Evolutionary conservation across 164 flowering plant species (phyloP), one percentile per base, ranked within the genome.

Genomic region (Vitis rupestris): DNA sequence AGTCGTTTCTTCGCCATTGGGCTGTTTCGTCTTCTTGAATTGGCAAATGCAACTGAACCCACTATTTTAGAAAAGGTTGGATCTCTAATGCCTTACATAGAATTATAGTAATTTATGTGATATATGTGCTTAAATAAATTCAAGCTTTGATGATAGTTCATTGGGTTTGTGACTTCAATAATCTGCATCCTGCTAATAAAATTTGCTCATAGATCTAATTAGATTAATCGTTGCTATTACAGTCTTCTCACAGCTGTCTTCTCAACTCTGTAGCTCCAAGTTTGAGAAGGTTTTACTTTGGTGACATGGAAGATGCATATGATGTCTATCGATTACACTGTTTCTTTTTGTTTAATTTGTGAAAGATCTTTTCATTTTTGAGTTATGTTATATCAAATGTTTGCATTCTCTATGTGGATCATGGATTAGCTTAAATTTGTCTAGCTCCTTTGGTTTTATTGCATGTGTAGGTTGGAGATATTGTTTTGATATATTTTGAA

Each of bases 1-100:
- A 95, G 98, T 65, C 96, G 98, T 23, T 93, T 93, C 86, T 90
- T 95, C 82, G 99, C 98, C 15, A 64, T 95, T 70, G 99, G 99
- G 47, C 80, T 95, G 65, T 95, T 95, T 76, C 98, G 97, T 68
- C 81, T 95, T 75, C 94, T 95, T 65, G 99, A 95, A 76, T 81
- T 95, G 75, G 82, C 98, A 59, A 93, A 90, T 77, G 93, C 90
- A 50, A 85, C 87, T 49, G 98, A 95, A 54, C 97, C 99, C 48
- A 78, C 85, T 55, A 49, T 90, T 65, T 72, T 95, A 54, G 98
- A 95, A 66, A 91, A 91, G 98, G 99, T 95, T 71, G n/a, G 77
- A 64, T 14, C 64, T 70, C 44, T 53, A 23, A 59, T 70, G 15
- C 59, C 52, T 31, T 59, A 51, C 17, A 10, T 59, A 15, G 15